Evolutionary conservation across 169 alveolate genomes (phyloP).

Genomic region (Babesia bovis): DNA sequence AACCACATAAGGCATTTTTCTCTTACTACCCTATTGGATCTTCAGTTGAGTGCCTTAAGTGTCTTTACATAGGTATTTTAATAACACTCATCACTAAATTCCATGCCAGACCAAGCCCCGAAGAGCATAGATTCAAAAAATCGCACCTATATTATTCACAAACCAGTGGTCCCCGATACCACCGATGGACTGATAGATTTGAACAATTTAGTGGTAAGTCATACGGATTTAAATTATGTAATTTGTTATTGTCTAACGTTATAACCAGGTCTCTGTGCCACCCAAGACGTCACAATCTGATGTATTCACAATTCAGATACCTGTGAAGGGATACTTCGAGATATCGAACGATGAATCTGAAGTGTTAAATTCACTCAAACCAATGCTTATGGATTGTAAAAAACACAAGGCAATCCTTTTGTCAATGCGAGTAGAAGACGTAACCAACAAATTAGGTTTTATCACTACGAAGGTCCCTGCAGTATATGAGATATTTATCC

Average conservation of each 20-base stretch:
- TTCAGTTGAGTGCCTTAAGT: constrained; percentile 15
- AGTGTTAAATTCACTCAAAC: constrained; percentile 37
- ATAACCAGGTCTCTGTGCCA: constrained; percentile 5
- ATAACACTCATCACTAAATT: background rate
- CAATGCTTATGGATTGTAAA: constrained; percentile 70
- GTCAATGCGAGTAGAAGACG: constrained; percentile 57
- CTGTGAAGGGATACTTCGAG: constrained; percentile 5
- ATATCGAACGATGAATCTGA: background rate
- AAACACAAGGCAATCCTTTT: constrained; percentile 50
- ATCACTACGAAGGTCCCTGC: constrained; percentile 41
- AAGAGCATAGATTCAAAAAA: background rate
- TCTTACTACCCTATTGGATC: constrained; percentile 73
- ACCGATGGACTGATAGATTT: constrained; percentile 23
- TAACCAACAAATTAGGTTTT: constrained; percentile 37
- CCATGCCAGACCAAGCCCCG: background rate
- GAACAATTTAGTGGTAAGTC: constrained; percentile 16
- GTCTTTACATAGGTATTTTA: background rate
- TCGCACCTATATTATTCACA: background rate
- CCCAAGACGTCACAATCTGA: background rate
- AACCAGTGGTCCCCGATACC: background rate
- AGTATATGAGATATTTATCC: constrained; percentile 63
- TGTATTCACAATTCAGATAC: background rate
- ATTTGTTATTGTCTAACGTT: background rate
- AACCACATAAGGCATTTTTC: constrained; percentile 52
- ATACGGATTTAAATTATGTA: background rate